These are phyloP conservation scores for Penicillium desertorum DNA, from an alignment of 495 filamentous ascomycete genomes.

Conservation along the genomic window DNA sequence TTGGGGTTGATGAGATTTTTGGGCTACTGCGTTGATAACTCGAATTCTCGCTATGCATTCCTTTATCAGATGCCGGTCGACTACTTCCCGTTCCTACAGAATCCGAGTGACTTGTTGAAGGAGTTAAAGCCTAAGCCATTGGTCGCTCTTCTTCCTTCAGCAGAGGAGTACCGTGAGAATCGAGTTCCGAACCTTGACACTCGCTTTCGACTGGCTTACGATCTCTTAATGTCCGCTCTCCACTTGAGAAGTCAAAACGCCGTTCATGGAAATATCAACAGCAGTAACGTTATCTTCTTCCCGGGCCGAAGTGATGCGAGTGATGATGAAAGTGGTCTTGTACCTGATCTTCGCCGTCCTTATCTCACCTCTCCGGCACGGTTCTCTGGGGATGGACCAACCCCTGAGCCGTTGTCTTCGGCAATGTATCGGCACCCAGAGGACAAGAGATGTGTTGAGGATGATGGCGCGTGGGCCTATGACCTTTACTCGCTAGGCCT, in stretches of 20 bases:
- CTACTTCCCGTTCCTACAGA: conserved; percentile 47
- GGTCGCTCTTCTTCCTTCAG: conserved; percentile 50
- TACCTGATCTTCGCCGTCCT: conserved; percentile 66
- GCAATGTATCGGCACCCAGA: conserved; percentile 78
- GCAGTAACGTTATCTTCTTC: conserved; percentile 78
- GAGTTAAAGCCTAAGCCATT: conserved; percentile 46
- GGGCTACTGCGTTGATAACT: conserved; percentile 83
- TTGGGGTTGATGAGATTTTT: conserved; percentile 68
- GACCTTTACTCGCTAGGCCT: conserved; percentile 86
- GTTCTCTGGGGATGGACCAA: conserved; percentile 66
- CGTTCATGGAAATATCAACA: conserved; percentile 77
- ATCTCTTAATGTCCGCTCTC: conserved; percentile 71
- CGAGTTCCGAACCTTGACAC: conserved; percentile 65
- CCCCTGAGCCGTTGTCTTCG: conserved; percentile 49
- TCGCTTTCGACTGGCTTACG: conserved; percentile 79
- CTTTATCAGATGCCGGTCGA: conserved; percentile 78
- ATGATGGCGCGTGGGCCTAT: conserved; percentile 57
- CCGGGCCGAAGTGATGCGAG: conserved; percentile 46
- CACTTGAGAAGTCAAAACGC: conserved; percentile 73
- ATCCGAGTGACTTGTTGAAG: conserved; percentile 45
- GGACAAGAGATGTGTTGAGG: conserved; percentile 59
- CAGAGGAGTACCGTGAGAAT: conserved; percentile 42
- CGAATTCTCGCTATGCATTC: conserved; percentile 73
- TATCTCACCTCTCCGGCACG: conserved; percentile 79
- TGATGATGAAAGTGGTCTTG: conserved; percentile 42